Evolutionary conservation across 179 eudicot species (phyloP).

Genomic region (Monotropa hypopitys): DNA sequence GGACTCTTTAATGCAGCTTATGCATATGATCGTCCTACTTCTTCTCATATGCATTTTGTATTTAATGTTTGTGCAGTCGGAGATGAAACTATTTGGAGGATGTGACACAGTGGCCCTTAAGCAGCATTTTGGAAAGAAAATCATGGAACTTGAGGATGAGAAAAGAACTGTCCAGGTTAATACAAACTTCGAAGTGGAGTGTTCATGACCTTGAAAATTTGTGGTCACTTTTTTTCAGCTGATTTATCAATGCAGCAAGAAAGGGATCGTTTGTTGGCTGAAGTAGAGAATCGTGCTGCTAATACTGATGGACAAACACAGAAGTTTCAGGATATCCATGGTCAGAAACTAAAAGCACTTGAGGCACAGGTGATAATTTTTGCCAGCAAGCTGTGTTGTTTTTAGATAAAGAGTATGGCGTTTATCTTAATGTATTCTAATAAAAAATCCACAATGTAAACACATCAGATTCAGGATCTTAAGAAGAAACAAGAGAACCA

Average conservation of each 20-base stretch:
- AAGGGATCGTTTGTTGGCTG: conserved; percentile 81
- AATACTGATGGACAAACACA: conserved; percentile 84
- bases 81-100: conserved; percentile 90
- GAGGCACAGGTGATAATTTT: conserved; percentile 74
- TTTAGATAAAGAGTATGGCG: neutral
- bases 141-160: conserved; percentile 94
- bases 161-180: conserved; percentile 84
- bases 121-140: conserved; percentile 95
- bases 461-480: conserved; percentile 73
- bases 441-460: neutral
- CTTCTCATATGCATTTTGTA: neutral
- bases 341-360: conserved; percentile 79
- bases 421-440: neutral
- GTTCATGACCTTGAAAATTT: conserved; percentile 4
- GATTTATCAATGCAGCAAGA: conserved; percentile 58
- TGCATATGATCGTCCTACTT: conserved; percentile 2
- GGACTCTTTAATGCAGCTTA: neutral
- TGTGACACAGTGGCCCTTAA: conserved; percentile 79
- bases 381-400: neutral
- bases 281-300: conserved; percentile 77
- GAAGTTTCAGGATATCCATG: conserved; percentile 74
- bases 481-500: conserved; percentile 98
- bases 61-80: conserved; percentile 51
- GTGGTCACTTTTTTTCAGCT: neutral
- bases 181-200: neutral